Percentiles rank a stretch among this genome's conserved stretches.
These are phyloP conservation scores for Pseudogymnoascus sp. DNA, from an alignment of 2,329 filamentous ascomycete species.

Conservation along the genomic window DNA sequence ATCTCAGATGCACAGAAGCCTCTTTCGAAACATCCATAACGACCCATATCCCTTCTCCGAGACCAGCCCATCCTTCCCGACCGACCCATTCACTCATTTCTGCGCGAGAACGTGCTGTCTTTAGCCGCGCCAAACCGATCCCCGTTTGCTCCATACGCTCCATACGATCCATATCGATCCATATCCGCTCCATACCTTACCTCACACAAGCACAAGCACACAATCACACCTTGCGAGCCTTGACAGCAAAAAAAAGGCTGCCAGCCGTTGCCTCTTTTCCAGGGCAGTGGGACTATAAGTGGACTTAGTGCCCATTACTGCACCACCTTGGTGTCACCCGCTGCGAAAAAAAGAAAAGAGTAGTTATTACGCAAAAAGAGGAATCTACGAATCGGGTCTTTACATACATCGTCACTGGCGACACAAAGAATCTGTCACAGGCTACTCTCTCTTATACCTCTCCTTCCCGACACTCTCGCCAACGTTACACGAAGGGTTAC, in stretches of 20 bases:
- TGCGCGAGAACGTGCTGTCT: neutral
- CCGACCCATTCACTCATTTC: neutral
- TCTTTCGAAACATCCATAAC: neutral
- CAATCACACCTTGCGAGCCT: neutral
- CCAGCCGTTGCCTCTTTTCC: neutral
- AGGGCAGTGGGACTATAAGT: conserved; percentile 1
- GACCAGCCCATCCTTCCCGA: neutral
- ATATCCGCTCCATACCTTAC: neutral
- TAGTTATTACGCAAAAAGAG: neutral
- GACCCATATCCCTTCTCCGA: neutral
- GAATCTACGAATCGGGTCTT: neutral
- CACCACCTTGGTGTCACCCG: neutral
- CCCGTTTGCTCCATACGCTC: neutral
- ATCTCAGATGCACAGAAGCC: neutral
- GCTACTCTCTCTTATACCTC: neutral
- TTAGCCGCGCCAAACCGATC: neutral
- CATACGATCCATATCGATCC: neutral
- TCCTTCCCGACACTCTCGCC: neutral
- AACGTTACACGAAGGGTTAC: neutral
- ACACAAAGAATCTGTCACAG: neutral
- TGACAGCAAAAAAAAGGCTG: neutral
- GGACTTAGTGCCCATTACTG: neutral
- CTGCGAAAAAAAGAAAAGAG: neutral
- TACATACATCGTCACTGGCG: neutral
- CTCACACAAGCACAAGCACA: neutral